Evolutionary conservation across 345 rosid species (phyloP).

Genomic region (Triadica sebifera): DNA sequence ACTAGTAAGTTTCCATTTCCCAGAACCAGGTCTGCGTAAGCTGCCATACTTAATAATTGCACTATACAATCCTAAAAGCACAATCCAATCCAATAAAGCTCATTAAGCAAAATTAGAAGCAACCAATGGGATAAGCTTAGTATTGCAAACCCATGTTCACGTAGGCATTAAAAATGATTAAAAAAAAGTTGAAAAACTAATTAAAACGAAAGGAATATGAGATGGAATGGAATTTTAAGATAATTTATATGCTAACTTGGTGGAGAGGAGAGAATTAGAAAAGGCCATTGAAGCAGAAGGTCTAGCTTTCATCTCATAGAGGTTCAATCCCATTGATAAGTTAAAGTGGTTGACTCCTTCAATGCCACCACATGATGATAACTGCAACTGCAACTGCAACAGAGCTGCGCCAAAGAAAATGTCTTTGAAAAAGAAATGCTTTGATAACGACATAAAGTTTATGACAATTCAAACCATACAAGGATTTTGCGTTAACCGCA

Average conservation of each 20-base stretch:
- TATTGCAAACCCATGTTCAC: not conserved
- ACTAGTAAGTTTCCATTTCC: not conserved
- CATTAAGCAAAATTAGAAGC: too few species aligned
- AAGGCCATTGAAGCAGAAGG: not conserved
- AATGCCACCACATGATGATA: not conserved
- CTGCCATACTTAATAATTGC: not conserved
- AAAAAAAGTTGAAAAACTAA: not conserved
- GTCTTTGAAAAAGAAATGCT: not conserved
- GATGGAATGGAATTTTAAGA: too few species aligned
- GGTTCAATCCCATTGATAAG: not conserved
- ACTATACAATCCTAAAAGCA: not conserved
- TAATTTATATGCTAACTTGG: not conserved
- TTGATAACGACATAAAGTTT: not conserved
- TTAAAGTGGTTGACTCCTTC: not conserved
- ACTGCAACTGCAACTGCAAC: not conserved
- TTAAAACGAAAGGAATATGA: too few species aligned
- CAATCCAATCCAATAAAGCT: too few species aligned
- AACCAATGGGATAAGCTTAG: too few species aligned
- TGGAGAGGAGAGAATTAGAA: not conserved
- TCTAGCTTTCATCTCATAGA: not conserved
- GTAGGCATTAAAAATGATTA: too few species aligned
- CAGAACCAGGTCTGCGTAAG: not conserved
- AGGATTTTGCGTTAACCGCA: too few species aligned
- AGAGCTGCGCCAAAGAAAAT: not conserved
- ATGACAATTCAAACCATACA: too few species aligned